Evolutionary conservation across 208 protist species (phyloP).

Genomic region (Phytomonas francai): DNA sequence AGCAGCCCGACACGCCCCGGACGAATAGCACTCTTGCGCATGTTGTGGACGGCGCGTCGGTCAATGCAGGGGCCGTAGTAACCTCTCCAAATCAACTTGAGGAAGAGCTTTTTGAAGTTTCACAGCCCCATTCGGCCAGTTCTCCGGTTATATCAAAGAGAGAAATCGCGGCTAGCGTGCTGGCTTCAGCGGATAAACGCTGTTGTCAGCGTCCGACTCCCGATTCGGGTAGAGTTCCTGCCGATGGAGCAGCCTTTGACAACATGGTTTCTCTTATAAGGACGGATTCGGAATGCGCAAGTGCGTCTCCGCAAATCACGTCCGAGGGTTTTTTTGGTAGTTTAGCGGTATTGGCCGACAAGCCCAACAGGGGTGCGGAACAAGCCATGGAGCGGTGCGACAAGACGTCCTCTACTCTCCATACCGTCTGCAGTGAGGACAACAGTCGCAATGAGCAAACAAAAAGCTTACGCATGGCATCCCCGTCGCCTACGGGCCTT

Average conservation of each 20-base stretch:
- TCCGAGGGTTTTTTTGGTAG: constrained; percentile 20
- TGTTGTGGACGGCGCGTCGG: too few species aligned
- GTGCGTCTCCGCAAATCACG: constrained; percentile 24
- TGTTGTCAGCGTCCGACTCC: constrained; percentile 19
- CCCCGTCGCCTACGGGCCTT: constrained; percentile 21
- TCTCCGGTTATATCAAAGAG: constrained; percentile 23
- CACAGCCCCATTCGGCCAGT: too few species aligned
- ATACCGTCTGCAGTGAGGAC: not conserved
- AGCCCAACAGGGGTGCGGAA: constrained; percentile 12
- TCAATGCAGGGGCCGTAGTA: too few species aligned
- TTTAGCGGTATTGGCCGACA: constrained; percentile 21
- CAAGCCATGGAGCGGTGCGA: not conserved
- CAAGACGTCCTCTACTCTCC: not conserved
- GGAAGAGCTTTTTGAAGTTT: too few species aligned
- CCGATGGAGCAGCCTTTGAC: constrained; percentile 10
- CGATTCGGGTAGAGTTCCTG: too few species aligned
- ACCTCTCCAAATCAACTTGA: too few species aligned
- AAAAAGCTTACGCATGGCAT: constrained; percentile 10
- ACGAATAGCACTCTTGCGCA: too few species aligned
- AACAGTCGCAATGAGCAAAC: not conserved
- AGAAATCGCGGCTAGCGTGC: constrained; percentile 23
- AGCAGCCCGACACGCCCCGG: too few species aligned
- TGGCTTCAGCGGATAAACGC: constrained; percentile 26
- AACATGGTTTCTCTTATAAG: not conserved
- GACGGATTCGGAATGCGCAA: not conserved